These are phyloP conservation scores for Mucor lusitanicus DNA, from an alignment of 371 early-diverging fungal genomes.

Conservation along the genomic window DNA sequence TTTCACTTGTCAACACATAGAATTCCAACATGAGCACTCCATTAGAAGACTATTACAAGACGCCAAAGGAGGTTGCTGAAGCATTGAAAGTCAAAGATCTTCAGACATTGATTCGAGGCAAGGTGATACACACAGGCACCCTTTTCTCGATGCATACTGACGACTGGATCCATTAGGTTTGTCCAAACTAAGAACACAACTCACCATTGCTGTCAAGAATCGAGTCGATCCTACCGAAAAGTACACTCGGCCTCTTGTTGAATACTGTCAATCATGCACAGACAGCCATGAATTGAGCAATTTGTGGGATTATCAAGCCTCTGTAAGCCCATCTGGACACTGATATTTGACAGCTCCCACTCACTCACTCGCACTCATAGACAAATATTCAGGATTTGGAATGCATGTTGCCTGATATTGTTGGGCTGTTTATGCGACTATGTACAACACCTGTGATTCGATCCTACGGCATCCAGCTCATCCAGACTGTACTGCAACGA, in stretches of 20 bases:
- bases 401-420: slow-evolving; percentile 43
- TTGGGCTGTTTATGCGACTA: slow-evolving; percentile 43
- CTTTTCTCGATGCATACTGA: too few relatives aligned
- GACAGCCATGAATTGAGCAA: slow-evolving; percentile 38
- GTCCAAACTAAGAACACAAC: slow-evolving; percentile 32
- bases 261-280: slow-evolving; percentile 44
- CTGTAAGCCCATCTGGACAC: slow-evolving; percentile 18
- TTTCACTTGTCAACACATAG: not conserved
- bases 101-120: slow-evolving; percentile 23
- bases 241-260: slow-evolving; percentile 44
- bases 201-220: slow-evolving; percentile 30
- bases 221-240: slow-evolving; percentile 50
- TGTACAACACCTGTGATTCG: slow-evolving; percentile 51
- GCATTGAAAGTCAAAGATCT: slow-evolving; percentile 34
- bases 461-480: slow-evolving; percentile 43
- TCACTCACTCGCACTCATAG: slow-evolving; percentile 11
- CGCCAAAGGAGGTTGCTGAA: slow-evolving; percentile 26
- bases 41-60: slow-evolving; percentile 31
- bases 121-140: not conserved
- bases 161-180: slow-evolving; percentile 14
- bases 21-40: slow-evolving; percentile 4
- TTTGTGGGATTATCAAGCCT: slow-evolving; percentile 49
- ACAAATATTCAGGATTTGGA: slow-evolving; percentile 44
- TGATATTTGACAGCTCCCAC: not conserved
- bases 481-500: slow-evolving; percentile 33